These are phyloP conservation scores for Teratosphaeria viscida DNA, from an alignment of 2,329 filamentous ascomycete species.

Conservation along the genomic window DNA sequence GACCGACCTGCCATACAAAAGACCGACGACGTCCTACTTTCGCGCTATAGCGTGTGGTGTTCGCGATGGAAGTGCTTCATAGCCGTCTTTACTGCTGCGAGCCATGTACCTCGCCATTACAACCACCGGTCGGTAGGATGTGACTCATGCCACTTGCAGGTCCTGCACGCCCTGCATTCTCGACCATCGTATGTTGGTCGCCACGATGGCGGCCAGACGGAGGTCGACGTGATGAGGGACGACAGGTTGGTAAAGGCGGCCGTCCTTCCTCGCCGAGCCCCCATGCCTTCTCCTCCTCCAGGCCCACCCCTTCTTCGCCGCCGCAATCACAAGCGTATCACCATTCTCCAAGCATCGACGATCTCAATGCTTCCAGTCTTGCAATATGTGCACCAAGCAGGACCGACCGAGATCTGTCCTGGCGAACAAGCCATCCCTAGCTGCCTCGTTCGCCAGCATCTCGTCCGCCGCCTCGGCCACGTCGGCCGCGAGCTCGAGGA, in stretches of 20 bases:
- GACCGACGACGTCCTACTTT: slow-evolving; percentile 1
- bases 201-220: background rate
- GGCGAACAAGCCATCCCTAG: slow-evolving; percentile 23
- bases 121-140: background rate
- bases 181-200: background rate
- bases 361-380: slow-evolving; percentile 11
- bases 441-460: slow-evolving; percentile 19
- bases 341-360: background rate
- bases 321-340: slow-evolving; percentile 8
- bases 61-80: slow-evolving; percentile 6
- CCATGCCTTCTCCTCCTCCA: slow-evolving; percentile 1
- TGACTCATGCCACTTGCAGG: background rate
- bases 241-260: background rate
- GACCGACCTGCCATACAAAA: slow-evolving; percentile 4
- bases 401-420: slow-evolving; percentile 16
- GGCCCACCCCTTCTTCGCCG: slow-evolving; percentile 6
- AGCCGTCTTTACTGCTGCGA: background rate
- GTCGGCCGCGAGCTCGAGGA: slow-evolving; percentile 24
- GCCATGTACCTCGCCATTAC: background rate
- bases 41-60: slow-evolving; percentile 8
- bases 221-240: background rate
- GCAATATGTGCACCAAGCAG: slow-evolving; percentile 20
- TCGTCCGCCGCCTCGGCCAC: slow-evolving; percentile 22
- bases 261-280: background rate
- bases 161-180: slow-evolving; percentile 1